Base-by-base conservation (phyloP, 2,329 filamentous ascomycete species). In the Gaeumannomyces sp. region DNA sequence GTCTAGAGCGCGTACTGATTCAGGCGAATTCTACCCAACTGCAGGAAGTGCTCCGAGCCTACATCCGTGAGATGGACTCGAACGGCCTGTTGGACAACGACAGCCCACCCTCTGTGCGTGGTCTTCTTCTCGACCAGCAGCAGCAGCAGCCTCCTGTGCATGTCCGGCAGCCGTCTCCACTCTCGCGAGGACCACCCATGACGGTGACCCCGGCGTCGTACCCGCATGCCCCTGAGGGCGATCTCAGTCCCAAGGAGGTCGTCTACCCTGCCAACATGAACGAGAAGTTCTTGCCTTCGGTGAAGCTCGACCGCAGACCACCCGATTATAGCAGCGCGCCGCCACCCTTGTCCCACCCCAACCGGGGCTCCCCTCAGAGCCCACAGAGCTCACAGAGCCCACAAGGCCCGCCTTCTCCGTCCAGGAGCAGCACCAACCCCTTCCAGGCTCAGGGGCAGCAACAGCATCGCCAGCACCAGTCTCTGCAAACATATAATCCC, bases 11-110 rank as follows among this genome's bases (percentile, higher is more conserved):
- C 22, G 45, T 53, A 53, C 45, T 53, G 45, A 53, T 25, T 53
- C 45, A 25, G 45, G 10, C 45, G n/a, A 53, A 53, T 25, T n/a
- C 7, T n/a, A 25, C 45, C 45, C 45, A 53, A 53, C 45, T 38
- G 65, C 65, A 88, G 85, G 83, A 86, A 68, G 78, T 86, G 13
- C 74, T 87, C 29, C 79, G 84, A 67, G 84, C 85, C 27, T 87
- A 88, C 70, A 86, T 88, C 58, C 82, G 83, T 50, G 82, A 85
- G 70, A 79, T 88, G 67, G 82, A 86, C 67, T 79, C 83, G 57
- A 77, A 81, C 64, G 76, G 77, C 50, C 72, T 74, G n/a, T 71
- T 75, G 16, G 77, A 78, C 56, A 78, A 76, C 28, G 79, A 78
- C 31, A 73, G 75, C 45, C 79, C 79, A 16, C 81, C 83, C 3